Evolutionary conservation across 805 yeast species (phyloP).

Genomic region (Zygosaccharomyces gambellarensis): DNA sequence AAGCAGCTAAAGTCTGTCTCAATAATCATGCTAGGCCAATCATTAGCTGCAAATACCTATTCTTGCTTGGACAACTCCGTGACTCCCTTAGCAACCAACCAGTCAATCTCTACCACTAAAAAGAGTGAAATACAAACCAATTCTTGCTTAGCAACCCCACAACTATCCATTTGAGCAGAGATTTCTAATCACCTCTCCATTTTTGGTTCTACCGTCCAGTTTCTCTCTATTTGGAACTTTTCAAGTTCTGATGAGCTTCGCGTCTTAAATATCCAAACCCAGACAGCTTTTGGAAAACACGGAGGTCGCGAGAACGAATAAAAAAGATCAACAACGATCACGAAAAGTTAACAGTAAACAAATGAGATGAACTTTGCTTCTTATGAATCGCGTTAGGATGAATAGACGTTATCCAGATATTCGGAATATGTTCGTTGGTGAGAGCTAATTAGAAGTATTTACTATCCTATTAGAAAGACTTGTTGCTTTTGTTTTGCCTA

Average conservation of each 20-base stretch:
- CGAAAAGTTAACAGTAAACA: background rate
- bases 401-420: background rate
- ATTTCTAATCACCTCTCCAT: background rate
- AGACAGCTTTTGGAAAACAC: constrained; percentile 11
- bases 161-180: background rate
- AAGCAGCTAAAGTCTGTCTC: background rate
- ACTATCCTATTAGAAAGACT: no score
- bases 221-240: background rate
- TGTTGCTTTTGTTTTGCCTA: no score
- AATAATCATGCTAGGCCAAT: background rate
- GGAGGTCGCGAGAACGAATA: constrained; percentile 1
- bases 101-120: background rate
- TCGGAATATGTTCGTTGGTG: background rate
- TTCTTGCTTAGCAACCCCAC: background rate
- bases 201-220: background rate
- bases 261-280: constrained; percentile 8
- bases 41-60: background rate
- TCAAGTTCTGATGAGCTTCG: background rate
- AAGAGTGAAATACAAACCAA: background rate
- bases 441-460: background rate
- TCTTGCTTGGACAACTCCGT: background rate
- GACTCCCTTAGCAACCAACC: background rate
- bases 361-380: background rate
- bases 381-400: background rate
- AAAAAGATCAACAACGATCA: constrained; percentile 1